Evolutionary conservation across 768 basidiomycete genomes (phyloP).

Genomic region (Pisolithus orientalis): DNA sequence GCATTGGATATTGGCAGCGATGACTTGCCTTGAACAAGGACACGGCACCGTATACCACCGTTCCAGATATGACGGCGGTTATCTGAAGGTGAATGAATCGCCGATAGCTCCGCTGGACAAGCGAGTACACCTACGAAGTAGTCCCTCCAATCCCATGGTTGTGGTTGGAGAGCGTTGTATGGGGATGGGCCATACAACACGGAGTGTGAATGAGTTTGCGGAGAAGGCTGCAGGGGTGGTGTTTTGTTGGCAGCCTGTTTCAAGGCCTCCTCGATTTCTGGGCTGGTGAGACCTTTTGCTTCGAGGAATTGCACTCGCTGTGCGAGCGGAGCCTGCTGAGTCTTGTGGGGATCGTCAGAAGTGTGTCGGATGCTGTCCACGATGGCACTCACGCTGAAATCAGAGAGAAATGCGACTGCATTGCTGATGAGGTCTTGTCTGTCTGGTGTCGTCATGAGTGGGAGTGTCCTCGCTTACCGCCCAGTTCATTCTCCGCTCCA

Average conservation of each 20-base stretch:
- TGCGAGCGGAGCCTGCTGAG: conserved; percentile 69
- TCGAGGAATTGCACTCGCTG: conserved; percentile 94
- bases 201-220: conserved; percentile 27
- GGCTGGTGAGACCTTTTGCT: conserved; percentile 78
- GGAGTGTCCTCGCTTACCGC: neutral
- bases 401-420: conserved; percentile 81
- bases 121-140: conserved; percentile 68
- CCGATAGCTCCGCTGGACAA: conserved; percentile 11
- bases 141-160: conserved; percentile 91
- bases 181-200: conserved; percentile 39
- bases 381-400: conserved; percentile 57
- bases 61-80: conserved; percentile 85
- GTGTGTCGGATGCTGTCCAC: neutral
- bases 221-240: conserved; percentile 3
- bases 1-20: neutral
- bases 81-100: conserved; percentile 48
- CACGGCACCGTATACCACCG: conserved; percentile 72
- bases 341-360: conserved; percentile 35
- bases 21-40: conserved; percentile 67
- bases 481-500: conserved; percentile 24
- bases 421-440: conserved; percentile 71
- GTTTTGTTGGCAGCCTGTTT: conserved; percentile 44
- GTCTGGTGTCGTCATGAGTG: conserved; percentile 44
- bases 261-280: conserved; percentile 84
- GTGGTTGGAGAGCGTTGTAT: conserved; percentile 37